A percentile compares a stretch with the other conserved stretches of the same genome.
phyloP scores from a whole-genome alignment of 2,329 filamentous ascomycete species.

The Aspergillus hortae region DNA sequence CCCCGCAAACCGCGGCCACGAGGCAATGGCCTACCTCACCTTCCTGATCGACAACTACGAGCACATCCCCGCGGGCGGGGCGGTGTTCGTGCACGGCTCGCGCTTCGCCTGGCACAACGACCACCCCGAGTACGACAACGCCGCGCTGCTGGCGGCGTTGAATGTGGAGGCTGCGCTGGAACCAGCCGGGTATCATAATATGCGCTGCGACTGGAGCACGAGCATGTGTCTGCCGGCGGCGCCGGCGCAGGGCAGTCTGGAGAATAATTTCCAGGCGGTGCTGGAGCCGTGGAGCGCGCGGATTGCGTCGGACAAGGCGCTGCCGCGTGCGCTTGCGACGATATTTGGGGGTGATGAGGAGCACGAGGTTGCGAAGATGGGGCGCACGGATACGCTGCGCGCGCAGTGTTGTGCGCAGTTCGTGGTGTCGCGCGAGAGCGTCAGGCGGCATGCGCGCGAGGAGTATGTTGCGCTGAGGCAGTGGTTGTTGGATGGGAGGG shows the following conservation, averaged over 20 bases:
- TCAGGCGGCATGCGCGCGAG: conserved; percentile 48
- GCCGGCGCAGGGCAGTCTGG: conserved; percentile 40
- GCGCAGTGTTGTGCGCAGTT: conserved; percentile 57
- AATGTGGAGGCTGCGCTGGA: conserved; percentile 39
- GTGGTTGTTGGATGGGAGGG: conserved; percentile 48
- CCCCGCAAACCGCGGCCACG: conserved; percentile 46
- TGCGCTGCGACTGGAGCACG: conserved; percentile 50
- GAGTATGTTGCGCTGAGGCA: conserved; percentile 53
- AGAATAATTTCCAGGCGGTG: conserved; percentile 36
- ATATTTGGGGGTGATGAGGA: conserved; percentile 33
- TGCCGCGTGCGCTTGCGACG: conserved; percentile 32
- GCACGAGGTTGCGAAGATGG: conserved; percentile 30
- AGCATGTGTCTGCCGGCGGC: conserved; percentile 37
- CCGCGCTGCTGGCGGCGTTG: conserved; percentile 35
- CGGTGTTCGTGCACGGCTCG: conserved; percentile 44
- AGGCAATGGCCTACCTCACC: conserved; percentile 47
- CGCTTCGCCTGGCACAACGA: conserved; percentile 48
- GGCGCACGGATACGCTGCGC: conserved; percentile 42
- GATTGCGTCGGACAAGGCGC: conserved; percentile 35
- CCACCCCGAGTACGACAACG: conserved; percentile 44
- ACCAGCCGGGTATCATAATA: conserved; percentile 45
- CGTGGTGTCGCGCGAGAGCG: conserved; percentile 47
- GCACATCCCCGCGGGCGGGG: conserved; percentile 34
- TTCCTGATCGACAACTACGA: conserved; percentile 48
- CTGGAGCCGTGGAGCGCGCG: conserved; percentile 45